Evolutionary conservation across 1,284 basidiomycete species (phyloP), one percentile per base, ranked within the genome.

Genomic region (Cryptococcus floricola): DNA sequence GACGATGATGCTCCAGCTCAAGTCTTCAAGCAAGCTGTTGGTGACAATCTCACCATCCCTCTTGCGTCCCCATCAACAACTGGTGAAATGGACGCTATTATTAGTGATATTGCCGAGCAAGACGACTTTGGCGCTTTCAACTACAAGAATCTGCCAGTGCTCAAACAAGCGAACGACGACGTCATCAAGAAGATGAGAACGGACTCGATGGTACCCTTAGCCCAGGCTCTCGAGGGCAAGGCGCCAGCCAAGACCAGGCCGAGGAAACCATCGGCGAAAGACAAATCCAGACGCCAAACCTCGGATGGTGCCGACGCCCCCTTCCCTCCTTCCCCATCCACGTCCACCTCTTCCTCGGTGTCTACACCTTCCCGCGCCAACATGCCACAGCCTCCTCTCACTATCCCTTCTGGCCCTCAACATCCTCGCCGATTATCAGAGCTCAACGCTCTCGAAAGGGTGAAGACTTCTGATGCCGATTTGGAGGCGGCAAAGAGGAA

Each of bases 151-250:
- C 76, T 98, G 48, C 92, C 93, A 0, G 86, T 98, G 10, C 80
- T 98, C 72, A 98, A 98, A 79, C 93, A 98, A 76, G 93, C 92
- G 23, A 99, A 99, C 74, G 96, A 99, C 76, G 94, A 98, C 73
- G 87, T 98, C 63, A 96, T 99, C 68, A 86, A 91, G 56, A 95
- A 96, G 78, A 83, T 98, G 73, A 73, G 78, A 10, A 72, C 71
- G 37, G 81, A 82, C 53, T 78, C 77, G 41, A 65, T 75, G 55
- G 65, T 63, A 0, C 67, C 69, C 18, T 61, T 62, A 7, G 58
- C 55, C 14, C 64, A 66, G 48, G 52, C 68, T 1, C 55, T 67
- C 6, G 65, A 68, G 28, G 59, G 57, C 23, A 60, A 61, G 16
- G 59, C 60, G 18, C 49, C 48, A 13, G 42, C 58, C 5, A 59